These are phyloP conservation scores for Hanseniaspora gamundiae DNA, from an alignment of 1,139 yeast genomes.

Conservation along the genomic window DNA sequence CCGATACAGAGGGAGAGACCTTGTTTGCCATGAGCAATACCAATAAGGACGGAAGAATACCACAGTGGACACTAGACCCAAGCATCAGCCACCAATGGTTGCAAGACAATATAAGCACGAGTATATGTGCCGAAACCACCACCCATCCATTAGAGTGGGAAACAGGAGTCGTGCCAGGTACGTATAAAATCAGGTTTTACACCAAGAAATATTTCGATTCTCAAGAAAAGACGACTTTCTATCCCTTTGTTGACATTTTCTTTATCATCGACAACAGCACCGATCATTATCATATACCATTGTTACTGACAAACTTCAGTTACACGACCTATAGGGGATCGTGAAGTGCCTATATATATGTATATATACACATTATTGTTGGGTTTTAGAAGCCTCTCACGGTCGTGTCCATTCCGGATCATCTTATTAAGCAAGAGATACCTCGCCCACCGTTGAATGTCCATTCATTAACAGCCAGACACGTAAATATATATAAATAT, in stretches of 20 bases:
- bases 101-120: slow-evolving; percentile 29
- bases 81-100: slow-evolving; percentile 18
- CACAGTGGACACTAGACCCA: slow-evolving; percentile 49
- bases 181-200: slow-evolving; percentile 63
- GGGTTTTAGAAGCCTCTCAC: no score
- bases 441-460: no score
- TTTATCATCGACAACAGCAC: slow-evolving; percentile 40
- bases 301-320: slow-evolving; percentile 68
- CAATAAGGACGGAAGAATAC: slow-evolving; percentile 66
- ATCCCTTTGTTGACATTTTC: slow-evolving; percentile 72
- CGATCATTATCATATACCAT: slow-evolving; percentile 76
- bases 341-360: slow-evolving; percentile 18
- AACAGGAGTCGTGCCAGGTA: slow-evolving; percentile 37
- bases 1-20: slow-evolving; percentile 17
- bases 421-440: no score
- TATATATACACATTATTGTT: no score
- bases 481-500: no score
- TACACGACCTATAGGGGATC: slow-evolving; percentile 86
- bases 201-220: slow-evolving; percentile 45
- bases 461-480: no score
- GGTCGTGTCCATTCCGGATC: no score
- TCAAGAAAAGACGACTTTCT: slow-evolving; percentile 38
- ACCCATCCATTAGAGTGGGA: slow-evolving; percentile 30
- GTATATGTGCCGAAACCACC: slow-evolving; percentile 15
- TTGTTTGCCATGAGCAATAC: slow-evolving; percentile 56